Percentiles rank a stretch among this genome's conserved stretches.
These are phyloP conservation scores for Ammopiptanthus mongolicus DNA, from an alignment of 306 rosid genomes.

Conservation along the genomic window DNA sequence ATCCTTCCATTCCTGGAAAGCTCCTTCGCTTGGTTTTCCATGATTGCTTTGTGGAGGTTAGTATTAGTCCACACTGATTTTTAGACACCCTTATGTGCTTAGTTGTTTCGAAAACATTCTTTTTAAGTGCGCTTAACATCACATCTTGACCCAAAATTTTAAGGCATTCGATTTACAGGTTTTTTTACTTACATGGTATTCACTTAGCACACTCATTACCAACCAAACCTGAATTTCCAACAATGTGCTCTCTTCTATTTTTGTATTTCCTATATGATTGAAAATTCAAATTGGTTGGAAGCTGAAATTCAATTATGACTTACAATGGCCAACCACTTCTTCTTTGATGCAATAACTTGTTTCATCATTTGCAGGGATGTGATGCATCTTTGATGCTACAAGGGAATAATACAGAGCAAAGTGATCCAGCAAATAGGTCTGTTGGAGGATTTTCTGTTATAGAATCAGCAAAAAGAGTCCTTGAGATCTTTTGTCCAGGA, in stretches of 20 bases:
- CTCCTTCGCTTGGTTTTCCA: conserved; percentile 83
- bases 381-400: conserved; percentile 67
- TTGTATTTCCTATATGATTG: not conserved
- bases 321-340: not conserved
- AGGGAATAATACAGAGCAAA: conserved; percentile 67
- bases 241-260: not conserved
- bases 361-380: conserved; percentile 54
- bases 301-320: not conserved
- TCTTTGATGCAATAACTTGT: not conserved
- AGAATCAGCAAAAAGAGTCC: conserved; percentile 57
- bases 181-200: not conserved
- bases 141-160: not conserved
- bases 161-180: not conserved
- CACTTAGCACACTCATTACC: not conserved
- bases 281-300: not conserved
- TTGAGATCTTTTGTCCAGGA: conserved; percentile 61
- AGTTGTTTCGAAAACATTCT: not conserved
- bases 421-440: conserved; percentile 68
- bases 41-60: conserved; percentile 86
- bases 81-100: not conserved
- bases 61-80: not conserved
- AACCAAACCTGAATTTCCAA: not conserved
- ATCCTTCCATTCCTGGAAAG: conserved; percentile 74
- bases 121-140: too few species aligned
- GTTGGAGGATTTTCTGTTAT: conserved; percentile 68